These are phyloP conservation scores for Colletotrichum eleusines DNA, from an alignment of 2,329 filamentous ascomycete species.

Conservation along the genomic window DNA sequence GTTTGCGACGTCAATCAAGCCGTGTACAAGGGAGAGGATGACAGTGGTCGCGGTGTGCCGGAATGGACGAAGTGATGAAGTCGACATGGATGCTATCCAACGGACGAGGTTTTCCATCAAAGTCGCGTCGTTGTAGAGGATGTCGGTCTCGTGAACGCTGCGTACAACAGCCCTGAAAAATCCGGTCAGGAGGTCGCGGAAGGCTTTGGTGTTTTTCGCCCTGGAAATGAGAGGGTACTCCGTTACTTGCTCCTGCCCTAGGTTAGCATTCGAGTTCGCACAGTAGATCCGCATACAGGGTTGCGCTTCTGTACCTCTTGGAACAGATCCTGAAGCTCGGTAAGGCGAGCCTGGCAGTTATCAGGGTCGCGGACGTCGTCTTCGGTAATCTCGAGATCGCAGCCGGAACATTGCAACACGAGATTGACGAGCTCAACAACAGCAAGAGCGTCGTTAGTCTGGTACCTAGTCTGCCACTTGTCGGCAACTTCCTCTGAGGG, in stretches of 20 bases:
- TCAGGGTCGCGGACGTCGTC: slow-evolving; percentile 93
- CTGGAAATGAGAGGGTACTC: slow-evolving; percentile 94
- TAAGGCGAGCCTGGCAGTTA: slow-evolving; percentile 81
- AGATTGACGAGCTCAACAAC: slow-evolving; percentile 75
- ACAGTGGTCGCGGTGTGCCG: slow-evolving; percentile 93
- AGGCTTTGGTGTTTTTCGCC: slow-evolving; percentile 79
- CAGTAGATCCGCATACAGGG: not conserved
- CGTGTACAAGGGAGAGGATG: slow-evolving; percentile 81
- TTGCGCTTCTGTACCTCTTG: slow-evolving; percentile 70
- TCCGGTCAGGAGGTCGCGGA: slow-evolving; percentile 80
- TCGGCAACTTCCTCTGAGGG: slow-evolving; percentile 68
- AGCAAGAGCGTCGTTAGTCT: slow-evolving; percentile 64
- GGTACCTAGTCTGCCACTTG: slow-evolving; percentile 71
- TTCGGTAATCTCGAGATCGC: slow-evolving; percentile 79
- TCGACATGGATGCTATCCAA: slow-evolving; percentile 93
- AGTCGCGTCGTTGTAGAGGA: slow-evolving; percentile 80
- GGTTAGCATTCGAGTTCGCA: slow-evolving; percentile 47
- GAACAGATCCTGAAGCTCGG: slow-evolving; percentile 89
- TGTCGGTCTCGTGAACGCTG: slow-evolving; percentile 83
- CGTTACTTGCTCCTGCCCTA: slow-evolving; percentile 74
- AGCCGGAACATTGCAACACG: slow-evolving; percentile 80
- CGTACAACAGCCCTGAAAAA: slow-evolving; percentile 85
- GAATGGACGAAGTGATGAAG: slow-evolving; percentile 87
- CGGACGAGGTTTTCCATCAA: slow-evolving; percentile 90
- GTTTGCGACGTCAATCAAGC: slow-evolving; percentile 79